Conservation (phyloP, 768 basidiomycete genomes). For the Lactarius vividus region DNA sequence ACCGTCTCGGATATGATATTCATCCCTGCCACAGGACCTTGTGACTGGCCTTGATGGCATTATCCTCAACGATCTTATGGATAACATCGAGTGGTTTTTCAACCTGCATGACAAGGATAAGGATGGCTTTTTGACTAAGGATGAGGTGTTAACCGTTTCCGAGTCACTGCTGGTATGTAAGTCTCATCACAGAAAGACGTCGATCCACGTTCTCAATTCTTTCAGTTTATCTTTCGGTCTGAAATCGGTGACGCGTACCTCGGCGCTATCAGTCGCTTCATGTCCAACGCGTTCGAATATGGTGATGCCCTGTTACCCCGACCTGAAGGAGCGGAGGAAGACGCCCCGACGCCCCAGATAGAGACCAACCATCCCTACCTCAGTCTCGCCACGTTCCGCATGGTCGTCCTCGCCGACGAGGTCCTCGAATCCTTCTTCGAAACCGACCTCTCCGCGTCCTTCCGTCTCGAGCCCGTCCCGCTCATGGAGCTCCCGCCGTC, state of each 20-base stretch:
- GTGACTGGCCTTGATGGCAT: slow-evolving; percentile 86
- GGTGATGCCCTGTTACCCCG: slow-evolving; percentile 86
- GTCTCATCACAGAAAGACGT: slow-evolving; percentile 3
- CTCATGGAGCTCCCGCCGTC: slow-evolving; percentile 62
- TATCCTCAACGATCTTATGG: slow-evolving; percentile 97
- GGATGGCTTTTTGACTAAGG: slow-evolving; percentile 92
- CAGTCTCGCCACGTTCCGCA: slow-evolving; percentile 94
- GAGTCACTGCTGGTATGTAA: slow-evolving; percentile 83
- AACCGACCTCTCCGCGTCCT: slow-evolving; percentile 84
- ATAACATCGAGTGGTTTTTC: slow-evolving; percentile 99
- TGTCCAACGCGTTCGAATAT: slow-evolving; percentile 98
- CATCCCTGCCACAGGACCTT: slow-evolving; percentile 61
- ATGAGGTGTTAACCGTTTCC: slow-evolving; percentile 92
- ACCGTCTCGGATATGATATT: background rate
- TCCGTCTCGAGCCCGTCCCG: slow-evolving; percentile 69
- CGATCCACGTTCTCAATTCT: background rate
- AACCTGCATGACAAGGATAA: slow-evolving; percentile 94
- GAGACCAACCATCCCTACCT: slow-evolving; percentile 88
- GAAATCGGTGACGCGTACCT: slow-evolving; percentile 96
- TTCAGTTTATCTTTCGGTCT: slow-evolving; percentile 94
- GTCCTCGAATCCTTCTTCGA: slow-evolving; percentile 97
- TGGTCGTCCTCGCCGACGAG: slow-evolving; percentile 98
- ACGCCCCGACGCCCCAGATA: slow-evolving; percentile 45
- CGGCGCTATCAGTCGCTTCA: slow-evolving; percentile 93
- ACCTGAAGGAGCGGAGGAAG: slow-evolving; percentile 39